Percentiles rank a stretch among this genome's conserved stretches.
phyloP scores from a whole-genome alignment of 192 early-diverging fungal species.

The Mycoemilia scoparia region DNA sequence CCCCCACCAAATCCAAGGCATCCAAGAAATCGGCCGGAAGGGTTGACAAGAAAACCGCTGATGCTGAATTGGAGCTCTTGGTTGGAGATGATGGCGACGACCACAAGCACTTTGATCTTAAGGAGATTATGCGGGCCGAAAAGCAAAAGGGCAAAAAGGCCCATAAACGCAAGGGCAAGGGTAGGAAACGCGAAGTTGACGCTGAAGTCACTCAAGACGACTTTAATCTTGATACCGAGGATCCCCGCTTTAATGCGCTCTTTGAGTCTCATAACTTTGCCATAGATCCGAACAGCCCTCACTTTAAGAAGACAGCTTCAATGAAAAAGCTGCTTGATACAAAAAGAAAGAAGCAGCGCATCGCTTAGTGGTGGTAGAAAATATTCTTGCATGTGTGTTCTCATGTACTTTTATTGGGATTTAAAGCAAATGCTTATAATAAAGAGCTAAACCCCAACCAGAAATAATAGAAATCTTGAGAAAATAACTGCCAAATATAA shows the following conservation, averaged over 20 bases:
- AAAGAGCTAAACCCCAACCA: no score
- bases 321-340: slow-evolving; percentile 20
- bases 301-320: slow-evolving; percentile 38
- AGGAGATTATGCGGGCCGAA: slow-evolving; percentile 68
- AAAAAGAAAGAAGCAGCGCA: slow-evolving; percentile 13
- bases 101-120: slow-evolving; percentile 72
- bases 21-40: slow-evolving; percentile 35
- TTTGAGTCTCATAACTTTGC: slow-evolving; percentile 74
- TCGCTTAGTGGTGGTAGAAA: neutral
- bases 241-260: slow-evolving; percentile 70
- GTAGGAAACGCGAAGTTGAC: slow-evolving; percentile 30
- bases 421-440: neutral
- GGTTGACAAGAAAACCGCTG: slow-evolving; percentile 37
- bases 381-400: neutral
- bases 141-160: slow-evolving; percentile 38
- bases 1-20: neutral
- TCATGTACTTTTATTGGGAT: neutral
- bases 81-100: slow-evolving; percentile 44
- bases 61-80: slow-evolving; percentile 65
- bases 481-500: no score
- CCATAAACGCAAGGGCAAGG: slow-evolving; percentile 19
- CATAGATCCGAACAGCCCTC: slow-evolving; percentile 88
- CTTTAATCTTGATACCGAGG: slow-evolving; percentile 70
- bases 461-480: no score
- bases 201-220: slow-evolving; percentile 45